Percentiles rank a stretch among this genome's conserved stretches.
These are phyloP conservation scores for Sphagnum magellanicum DNA, from an alignment of 228 moss, liverwort and hornwort genomes.

Conservation along the genomic window DNA sequence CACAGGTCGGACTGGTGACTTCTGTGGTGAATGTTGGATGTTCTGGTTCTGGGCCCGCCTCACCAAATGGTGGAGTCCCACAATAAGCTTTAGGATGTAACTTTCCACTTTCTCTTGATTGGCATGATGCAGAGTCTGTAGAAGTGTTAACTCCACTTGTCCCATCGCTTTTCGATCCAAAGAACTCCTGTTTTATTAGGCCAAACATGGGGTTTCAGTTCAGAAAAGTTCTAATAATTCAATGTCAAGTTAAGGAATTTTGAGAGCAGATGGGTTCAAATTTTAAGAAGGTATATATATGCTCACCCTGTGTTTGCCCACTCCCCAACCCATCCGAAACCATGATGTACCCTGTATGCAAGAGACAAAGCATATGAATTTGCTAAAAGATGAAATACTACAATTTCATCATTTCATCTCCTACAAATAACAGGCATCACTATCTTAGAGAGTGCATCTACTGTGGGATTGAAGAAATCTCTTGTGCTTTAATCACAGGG, in stretches of 20 bases:
- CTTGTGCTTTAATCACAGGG: too few relatives aligned
- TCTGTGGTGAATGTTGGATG: slow-evolving; percentile 20
- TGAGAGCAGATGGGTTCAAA: background rate
- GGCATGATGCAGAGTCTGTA: slow-evolving; percentile 77
- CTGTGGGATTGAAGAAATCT: too few relatives aligned
- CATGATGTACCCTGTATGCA: slow-evolving; percentile 59
- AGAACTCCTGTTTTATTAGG: slow-evolving; percentile 27
- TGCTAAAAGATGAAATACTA: too few relatives aligned
- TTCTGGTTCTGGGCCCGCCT: slow-evolving; percentile 41
- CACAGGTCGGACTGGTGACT: slow-evolving; percentile 11
- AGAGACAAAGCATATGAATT: too few relatives aligned
- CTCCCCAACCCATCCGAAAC: slow-evolving; percentile 88
- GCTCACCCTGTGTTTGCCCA: slow-evolving; percentile 82
- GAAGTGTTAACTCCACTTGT: slow-evolving; percentile 46
- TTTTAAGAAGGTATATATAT: background rate
- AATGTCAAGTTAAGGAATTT: background rate
- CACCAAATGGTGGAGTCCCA: slow-evolving; percentile 65
- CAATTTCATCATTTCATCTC: too few relatives aligned
- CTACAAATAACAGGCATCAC: background rate
- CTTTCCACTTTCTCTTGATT: slow-evolving; percentile 63
- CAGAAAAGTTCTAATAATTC: too few relatives aligned
- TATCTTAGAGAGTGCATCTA: too few relatives aligned
- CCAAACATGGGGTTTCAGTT: too few relatives aligned
- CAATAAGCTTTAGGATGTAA: slow-evolving; percentile 69
- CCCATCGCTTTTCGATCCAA: slow-evolving; percentile 57